Evolutionary conservation across 371 early-diverging fungal genomes (phyloP).

Genomic region (Globomyces sp.): DNA sequence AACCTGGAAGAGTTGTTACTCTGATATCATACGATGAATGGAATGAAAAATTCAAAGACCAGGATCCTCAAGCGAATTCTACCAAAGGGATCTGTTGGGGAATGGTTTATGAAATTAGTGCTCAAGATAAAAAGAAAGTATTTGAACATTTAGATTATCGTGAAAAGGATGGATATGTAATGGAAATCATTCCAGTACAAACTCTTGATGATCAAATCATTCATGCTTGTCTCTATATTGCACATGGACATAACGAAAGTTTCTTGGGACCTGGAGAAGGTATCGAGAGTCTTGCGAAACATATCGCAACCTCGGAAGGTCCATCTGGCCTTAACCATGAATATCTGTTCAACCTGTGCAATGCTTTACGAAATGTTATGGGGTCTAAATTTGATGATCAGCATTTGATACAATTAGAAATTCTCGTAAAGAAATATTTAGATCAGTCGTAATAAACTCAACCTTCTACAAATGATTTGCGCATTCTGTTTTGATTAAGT

Average conservation of each 20-base stretch:
- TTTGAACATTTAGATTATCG: constrained; percentile 77
- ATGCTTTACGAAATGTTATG: background rate
- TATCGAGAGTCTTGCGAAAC: background rate
- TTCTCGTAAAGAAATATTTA: no score
- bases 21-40: constrained; percentile 70
- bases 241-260: constrained; percentile 30
- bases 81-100: constrained; percentile 67
- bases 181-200: constrained; percentile 16
- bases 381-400: no score
- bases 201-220: constrained; percentile 13
- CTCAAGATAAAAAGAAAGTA: constrained; percentile 62
- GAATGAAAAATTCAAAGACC: constrained; percentile 23
- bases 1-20: constrained; percentile 89
- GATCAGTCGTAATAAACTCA: no score
- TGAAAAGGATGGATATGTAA: constrained; percentile 66
- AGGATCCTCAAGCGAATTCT: constrained; percentile 13
- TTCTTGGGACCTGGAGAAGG: constrained; percentile 4
- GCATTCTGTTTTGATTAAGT: no score
- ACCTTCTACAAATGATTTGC: no score
- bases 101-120: constrained; percentile 77
- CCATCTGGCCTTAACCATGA: background rate
- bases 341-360: constrained; percentile 5
- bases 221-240: constrained; percentile 27
- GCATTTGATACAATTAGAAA: no score
- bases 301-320: background rate